Base-by-base conservation (phyloP, 164 flowering plant genomes). In the Liriodendron chinense region DNA sequence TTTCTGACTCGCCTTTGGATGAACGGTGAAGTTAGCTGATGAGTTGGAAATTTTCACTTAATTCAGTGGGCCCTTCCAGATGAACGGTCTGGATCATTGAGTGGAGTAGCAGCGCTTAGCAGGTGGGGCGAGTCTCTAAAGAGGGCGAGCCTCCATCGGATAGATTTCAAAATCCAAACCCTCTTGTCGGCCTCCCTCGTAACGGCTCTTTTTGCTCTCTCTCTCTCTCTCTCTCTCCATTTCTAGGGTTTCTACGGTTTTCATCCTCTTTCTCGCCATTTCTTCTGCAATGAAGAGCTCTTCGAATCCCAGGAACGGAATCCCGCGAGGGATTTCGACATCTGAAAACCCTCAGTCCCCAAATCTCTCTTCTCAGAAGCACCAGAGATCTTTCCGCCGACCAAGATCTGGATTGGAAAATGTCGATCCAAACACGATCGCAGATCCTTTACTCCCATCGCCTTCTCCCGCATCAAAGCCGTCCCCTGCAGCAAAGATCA, bases 291-390 rank as follows among this genome's bases (percentile, higher is more conserved):
- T 66, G 69, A 66, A 66, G 48, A 18, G 28, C 47, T 66, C 69
- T 25, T 28, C 34, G 16, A 26, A 66, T 26, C 96, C 92, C 25
- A 87, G 83, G 66, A 84, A 70, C 73, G 64, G 84, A 61, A 76
- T 87, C 79, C 80, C 89, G 86, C 77, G 89, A 65, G 92, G 87
- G 24, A 77, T 74, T 16, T 77, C 77, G 10, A 47, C 81, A 47
- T 6, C 75, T 49, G 86, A 81, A 71, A 65, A 18, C 53, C 68
- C 65, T 50, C 73, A 26, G 24, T 75, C 87, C 2, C 81, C 85
- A 61, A 84, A 61, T 79, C 87, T 89, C 72, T 78, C 63, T 56
- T 56, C 83, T 1, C 72, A 64, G 57, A 83, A 82, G 75, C 59
- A 53, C 59, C 84, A 83, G 23, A 82, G 78, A 75, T 76, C 89